Evolutionary conservation across 2,329 filamentous ascomycete genomes (phyloP).

Genomic region (Biscogniauxia sp.): DNA sequence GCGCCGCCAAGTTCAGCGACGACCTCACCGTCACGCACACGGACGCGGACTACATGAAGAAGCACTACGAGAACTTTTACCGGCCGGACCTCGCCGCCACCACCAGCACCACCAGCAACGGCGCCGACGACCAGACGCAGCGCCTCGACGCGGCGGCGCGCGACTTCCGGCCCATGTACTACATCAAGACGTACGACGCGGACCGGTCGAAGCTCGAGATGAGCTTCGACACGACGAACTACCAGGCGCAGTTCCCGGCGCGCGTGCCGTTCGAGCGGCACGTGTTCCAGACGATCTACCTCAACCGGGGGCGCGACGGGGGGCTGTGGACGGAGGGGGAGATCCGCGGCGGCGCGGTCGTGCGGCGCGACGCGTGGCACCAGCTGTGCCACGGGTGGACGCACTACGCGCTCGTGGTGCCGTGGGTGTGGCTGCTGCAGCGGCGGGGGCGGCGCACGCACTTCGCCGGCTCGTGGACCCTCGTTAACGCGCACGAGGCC

Average conservation of each 20-base stretch:
- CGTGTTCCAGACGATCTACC: slow-evolving; percentile 49
- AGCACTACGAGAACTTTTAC: slow-evolving; percentile 65
- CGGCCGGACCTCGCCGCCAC: slow-evolving; percentile 42
- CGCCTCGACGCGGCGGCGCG: slow-evolving; percentile 42
- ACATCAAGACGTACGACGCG: slow-evolving; percentile 54
- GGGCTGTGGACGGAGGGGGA: slow-evolving; percentile 53
- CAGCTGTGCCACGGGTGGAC: slow-evolving; percentile 59
- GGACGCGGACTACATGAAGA: slow-evolving; percentile 63
- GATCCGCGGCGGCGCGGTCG: slow-evolving; percentile 53
- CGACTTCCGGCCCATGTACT: slow-evolving; percentile 51
- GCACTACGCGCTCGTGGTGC: slow-evolving; percentile 59
- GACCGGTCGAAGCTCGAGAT: slow-evolving; percentile 54
- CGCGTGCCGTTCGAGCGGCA: slow-evolving; percentile 37
- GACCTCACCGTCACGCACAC: slow-evolving; percentile 70
- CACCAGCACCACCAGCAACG: slow-evolving; percentile 16
- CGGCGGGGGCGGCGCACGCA: slow-evolving; percentile 54
- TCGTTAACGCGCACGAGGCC: slow-evolving; percentile 66
- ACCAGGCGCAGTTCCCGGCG: slow-evolving; percentile 59
- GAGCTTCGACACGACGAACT: slow-evolving; percentile 53
- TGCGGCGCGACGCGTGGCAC: slow-evolving; percentile 60
- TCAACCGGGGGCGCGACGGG: slow-evolving; percentile 54
- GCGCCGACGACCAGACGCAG: too few relatives aligned
- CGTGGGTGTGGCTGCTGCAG: slow-evolving; percentile 66
- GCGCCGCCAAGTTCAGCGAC: slow-evolving; percentile 67
- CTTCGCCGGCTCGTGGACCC: slow-evolving; percentile 63